phyloP scores from a whole-genome alignment of 495 filamentous ascomycete species.

The Talaromyces stipitatus region DNA sequence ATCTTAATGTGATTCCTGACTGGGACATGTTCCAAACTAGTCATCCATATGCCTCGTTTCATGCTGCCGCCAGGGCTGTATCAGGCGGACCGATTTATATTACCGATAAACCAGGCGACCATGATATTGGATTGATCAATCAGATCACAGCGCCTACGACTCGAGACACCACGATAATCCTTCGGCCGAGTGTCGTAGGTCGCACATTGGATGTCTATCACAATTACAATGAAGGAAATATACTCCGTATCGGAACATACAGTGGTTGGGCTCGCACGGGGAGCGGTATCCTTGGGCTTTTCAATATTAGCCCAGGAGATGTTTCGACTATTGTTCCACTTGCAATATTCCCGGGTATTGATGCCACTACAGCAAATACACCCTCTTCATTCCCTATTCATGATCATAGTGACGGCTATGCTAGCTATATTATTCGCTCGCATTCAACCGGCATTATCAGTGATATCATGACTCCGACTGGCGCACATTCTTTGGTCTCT shows the following conservation, averaged over 20 bases:
- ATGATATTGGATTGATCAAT: conserved; percentile 62
- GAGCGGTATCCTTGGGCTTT: conserved; percentile 71
- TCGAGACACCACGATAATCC: conserved; percentile 62
- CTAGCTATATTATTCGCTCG: conserved; percentile 62
- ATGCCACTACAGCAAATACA: conserved; percentile 12
- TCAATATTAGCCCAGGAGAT: conserved; percentile 58
- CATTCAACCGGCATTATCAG: conserved; percentile 62
- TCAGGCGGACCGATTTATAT: conserved; percentile 90
- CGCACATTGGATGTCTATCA: conserved; percentile 65
- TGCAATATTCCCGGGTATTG: conserved; percentile 63
- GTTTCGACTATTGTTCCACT: conserved; percentile 62
- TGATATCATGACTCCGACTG: conserved; percentile 30
- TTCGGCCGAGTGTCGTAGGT: conserved; percentile 66
- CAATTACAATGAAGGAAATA: conserved; percentile 57
- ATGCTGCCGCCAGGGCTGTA: conserved; percentile 83
- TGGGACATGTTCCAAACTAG: conserved; percentile 99
- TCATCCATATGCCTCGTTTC: conserved; percentile 69
- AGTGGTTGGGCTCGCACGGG: conserved; percentile 55
- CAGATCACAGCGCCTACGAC: conserved; percentile 69
- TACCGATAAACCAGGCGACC: conserved; percentile 78
- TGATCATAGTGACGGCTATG: conserved; percentile 14
- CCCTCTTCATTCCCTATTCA: conserved; percentile 3
- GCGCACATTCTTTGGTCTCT: conserved; percentile 38
- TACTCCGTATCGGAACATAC: conserved; percentile 77
- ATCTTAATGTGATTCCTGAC: conserved; percentile 72